A percentile compares a stretch with the other conserved stretches of the same genome.
phyloP scores from a whole-genome alignment of 805 yeast species.

The Zygotorulaspora sp. region DNA sequence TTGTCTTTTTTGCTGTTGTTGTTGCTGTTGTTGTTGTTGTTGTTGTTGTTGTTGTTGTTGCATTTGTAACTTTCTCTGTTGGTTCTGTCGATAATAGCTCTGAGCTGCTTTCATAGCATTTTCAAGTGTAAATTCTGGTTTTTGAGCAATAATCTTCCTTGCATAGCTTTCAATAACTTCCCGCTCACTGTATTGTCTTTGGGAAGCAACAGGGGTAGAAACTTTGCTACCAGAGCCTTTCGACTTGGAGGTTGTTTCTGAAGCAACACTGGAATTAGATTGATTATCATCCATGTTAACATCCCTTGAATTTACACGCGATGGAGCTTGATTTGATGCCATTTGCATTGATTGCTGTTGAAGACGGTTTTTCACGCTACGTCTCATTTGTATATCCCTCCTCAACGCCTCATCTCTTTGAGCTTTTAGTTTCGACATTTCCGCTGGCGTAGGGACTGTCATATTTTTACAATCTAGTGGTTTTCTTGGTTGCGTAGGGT shows the following conservation, averaged over 20 bases:
- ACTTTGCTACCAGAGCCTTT: constrained; percentile 13
- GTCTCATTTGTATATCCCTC: constrained; percentile 45
- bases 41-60: constrained; percentile 19
- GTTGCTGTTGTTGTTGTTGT: constrained; percentile 36
- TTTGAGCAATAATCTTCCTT: constrained; percentile 30
- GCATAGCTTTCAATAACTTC: constrained; percentile 33
- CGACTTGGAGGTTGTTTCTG: constrained; percentile 6
- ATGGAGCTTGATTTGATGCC: constrained; percentile 4
- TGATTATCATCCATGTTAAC: constrained; percentile 17
- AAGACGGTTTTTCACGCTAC: constrained; percentile 30
- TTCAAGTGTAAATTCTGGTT: constrained; percentile 32
- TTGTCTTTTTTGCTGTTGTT: constrained; percentile 10
- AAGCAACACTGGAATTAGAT: constrained; percentile 7
- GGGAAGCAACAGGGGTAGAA: constrained; percentile 16
- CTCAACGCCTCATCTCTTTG: constrained; percentile 84
- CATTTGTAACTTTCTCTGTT: constrained; percentile 21
- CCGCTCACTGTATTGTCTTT: constrained; percentile 25
- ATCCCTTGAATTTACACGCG: constrained; percentile 8
- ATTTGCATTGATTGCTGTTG: constrained; percentile 26
- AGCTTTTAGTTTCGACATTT: constrained; percentile 72
- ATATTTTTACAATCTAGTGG: constrained; percentile 40
- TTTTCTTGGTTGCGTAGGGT: constrained; percentile 41
- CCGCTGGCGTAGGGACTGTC: constrained; percentile 76
- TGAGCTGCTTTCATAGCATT: constrained; percentile 35
- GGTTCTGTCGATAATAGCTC: constrained; percentile 25